Conservation (phyloP, 2,329 filamentous ascomycete genomes). For the Diplodia mutila region DNA sequence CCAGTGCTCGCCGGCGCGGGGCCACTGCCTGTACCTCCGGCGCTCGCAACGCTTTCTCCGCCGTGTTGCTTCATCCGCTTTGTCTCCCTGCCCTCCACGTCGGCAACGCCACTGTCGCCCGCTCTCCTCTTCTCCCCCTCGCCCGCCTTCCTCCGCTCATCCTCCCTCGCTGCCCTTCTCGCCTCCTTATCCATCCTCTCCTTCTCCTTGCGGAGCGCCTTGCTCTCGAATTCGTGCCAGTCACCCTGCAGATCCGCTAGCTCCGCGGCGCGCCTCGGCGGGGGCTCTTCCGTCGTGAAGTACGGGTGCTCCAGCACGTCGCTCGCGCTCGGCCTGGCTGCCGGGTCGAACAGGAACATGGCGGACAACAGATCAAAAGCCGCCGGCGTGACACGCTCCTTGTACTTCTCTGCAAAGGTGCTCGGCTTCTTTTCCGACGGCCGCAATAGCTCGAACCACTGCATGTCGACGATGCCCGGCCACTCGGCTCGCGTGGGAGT, state of each 20-base stretch:
- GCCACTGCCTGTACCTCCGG: not conserved
- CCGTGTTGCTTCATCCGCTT: constrained; percentile 35
- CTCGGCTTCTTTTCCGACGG: constrained; percentile 73
- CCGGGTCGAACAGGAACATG: constrained; percentile 91
- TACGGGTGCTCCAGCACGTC: constrained; percentile 87
- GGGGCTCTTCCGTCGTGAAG: constrained; percentile 81
- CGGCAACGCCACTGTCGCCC: constrained; percentile 32
- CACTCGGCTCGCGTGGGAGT: constrained; percentile 84
- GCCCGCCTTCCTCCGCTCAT: not conserved
- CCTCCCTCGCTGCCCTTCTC: constrained; percentile 39
- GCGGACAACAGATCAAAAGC: constrained; percentile 80
- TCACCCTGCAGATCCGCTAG: constrained; percentile 84
- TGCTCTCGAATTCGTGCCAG: constrained; percentile 99
- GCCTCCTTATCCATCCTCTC: constrained; percentile 67
- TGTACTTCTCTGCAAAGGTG: constrained; percentile 82
- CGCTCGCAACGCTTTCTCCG: constrained; percentile 10
- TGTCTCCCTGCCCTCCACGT: constrained; percentile 36
- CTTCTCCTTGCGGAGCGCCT: constrained; percentile 88
- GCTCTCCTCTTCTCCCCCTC: constrained; percentile 41
- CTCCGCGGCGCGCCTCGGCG: constrained; percentile 77
- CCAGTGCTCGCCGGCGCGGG: not conserved
- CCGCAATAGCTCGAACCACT: constrained; percentile 92
- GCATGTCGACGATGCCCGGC: constrained; percentile 90
- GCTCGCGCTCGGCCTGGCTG: constrained; percentile 78
- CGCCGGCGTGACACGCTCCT: constrained; percentile 72